Base-by-base conservation (phyloP, 2,329 filamentous ascomycete species). In the Talaromyces pinophilus region DNA sequence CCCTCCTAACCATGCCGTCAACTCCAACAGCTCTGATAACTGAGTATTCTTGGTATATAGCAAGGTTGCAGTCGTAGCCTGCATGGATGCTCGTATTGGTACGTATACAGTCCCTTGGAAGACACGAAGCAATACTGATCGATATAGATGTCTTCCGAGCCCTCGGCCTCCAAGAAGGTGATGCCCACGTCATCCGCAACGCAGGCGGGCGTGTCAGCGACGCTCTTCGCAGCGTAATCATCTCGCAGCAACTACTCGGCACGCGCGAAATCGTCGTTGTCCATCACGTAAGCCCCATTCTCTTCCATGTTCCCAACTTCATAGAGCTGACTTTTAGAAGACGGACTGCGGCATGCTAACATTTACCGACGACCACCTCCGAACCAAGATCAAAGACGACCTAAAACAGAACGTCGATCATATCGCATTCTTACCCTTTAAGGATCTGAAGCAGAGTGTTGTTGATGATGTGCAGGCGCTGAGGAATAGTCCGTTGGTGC, bases 121-220 rank as follows among this genome's bases (percentile, higher is more conserved):
- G 11, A 17, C 25, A 25, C 1, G 13, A 15, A 35, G n/a, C 5
- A 17, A 2, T 61, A 7, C 10, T 50, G 5, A 44, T 19, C 33
- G 4, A 55, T 44, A 8, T 25, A 76, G 84, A 94, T 71, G 87
- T 91, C 0, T 84, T 87, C 2, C 81, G 85, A 13, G 89, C 89
- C 1, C 89, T 92, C 63, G 89, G 88, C 8, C 89, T 93, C 66
- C 80, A 84, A 22, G 84, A 92, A 19, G 91, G 92, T 48, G 90
- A 93, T 69, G 92, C 91, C 0, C 91, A 95, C 77, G 86, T 93
- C 38, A 89, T 93, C 67, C 87, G 91, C 67, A 93, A 93, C 71
- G 90, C 88, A 10, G 89, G 89, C 2, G 90, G 82, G 0, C 87
- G 85, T 17, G 88, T 86, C 1, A 79, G 82, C 44, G 91, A 94